Evolutionary conservation across 768 basidiomycete species (phyloP).

Genomic region (Coprinellus micaceus): DNA sequence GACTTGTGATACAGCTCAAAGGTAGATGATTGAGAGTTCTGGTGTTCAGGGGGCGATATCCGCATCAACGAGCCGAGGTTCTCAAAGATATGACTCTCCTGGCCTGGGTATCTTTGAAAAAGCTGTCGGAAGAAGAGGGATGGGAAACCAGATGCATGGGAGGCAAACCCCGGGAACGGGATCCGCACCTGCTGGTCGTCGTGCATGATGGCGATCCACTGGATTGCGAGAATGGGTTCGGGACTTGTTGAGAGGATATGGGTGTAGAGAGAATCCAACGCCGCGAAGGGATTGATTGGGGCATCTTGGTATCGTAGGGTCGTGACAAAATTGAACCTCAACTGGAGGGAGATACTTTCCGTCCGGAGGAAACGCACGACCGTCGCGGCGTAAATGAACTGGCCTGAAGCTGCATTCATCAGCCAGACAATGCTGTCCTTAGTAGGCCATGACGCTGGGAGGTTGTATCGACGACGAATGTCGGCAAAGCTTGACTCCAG

Average conservation of each 20-base stretch:
- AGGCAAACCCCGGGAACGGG: no score
- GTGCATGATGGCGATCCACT: not conserved
- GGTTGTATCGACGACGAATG: not conserved
- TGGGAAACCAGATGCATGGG: no score
- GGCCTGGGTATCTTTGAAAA: no score
- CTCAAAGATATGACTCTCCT: no score
- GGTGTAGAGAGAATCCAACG: slow-evolving; percentile 2
- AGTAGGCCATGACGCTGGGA: slow-evolving; percentile 5
- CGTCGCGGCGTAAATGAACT: slow-evolving; percentile 16
- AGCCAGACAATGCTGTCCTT: not conserved
- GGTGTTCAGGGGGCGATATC: not conserved
- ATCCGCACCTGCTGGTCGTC: not conserved
- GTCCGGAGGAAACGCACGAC: slow-evolving; percentile 10
- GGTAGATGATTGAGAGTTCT: not conserved
- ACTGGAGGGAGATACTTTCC: slow-evolving; percentile 7
- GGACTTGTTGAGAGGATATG: not conserved
- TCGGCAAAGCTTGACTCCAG: not conserved
- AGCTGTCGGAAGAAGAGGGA: no score
- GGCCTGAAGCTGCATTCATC: slow-evolving; percentile 6
- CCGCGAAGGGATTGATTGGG: not conserved
- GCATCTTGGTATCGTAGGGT: not conserved
- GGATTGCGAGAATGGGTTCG: not conserved
- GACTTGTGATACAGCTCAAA: not conserved
- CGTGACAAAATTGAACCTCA: slow-evolving; percentile 5
- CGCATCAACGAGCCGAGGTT: not conserved